Evolutionary conservation across 257 asterid species (phyloP).

Genomic region (Ilex asprella): DNA sequence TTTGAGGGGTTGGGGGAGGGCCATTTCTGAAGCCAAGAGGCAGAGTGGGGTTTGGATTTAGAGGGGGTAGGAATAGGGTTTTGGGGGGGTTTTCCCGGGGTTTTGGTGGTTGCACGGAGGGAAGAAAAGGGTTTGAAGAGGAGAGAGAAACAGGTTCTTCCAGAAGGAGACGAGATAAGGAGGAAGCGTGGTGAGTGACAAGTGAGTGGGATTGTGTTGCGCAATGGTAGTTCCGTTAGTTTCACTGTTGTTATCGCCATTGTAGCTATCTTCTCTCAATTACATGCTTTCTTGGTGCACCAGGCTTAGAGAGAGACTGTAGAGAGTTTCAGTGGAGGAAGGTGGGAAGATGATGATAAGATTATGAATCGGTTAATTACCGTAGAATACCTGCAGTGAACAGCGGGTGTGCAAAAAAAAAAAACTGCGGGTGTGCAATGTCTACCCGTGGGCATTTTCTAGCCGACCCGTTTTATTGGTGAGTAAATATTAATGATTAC

Average conservation of each 20-base stretch:
- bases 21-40: conserved; percentile 78
- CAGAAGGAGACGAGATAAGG: conserved; percentile 19
- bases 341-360: too few species aligned
- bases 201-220: conserved; percentile 32
- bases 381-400: too few species aligned
- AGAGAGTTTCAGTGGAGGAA: too few species aligned
- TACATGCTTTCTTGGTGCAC: too few species aligned
- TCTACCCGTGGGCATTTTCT: too few species aligned
- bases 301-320: too few species aligned
- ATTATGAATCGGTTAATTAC: too few species aligned
- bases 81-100: conserved; percentile 30
- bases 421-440: too few species aligned
- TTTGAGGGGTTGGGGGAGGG: conserved; percentile 34
- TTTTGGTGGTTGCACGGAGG: conserved; percentile 27
- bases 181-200: conserved; percentile 20
- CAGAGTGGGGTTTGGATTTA: conserved; percentile 18
- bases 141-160: conserved; percentile 26
- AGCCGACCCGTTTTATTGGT: too few species aligned
- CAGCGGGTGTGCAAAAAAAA: too few species aligned
- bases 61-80: conserved; percentile 21
- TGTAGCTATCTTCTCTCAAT: not conserved
- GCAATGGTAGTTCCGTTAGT: conserved; percentile 62
- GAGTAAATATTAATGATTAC: too few species aligned
- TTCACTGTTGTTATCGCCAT: conserved; percentile 67
- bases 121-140: conserved; percentile 55